Base-by-base conservation (phyloP, 257 asterid species). In the Fraxinus pennsylvanica region DNA sequence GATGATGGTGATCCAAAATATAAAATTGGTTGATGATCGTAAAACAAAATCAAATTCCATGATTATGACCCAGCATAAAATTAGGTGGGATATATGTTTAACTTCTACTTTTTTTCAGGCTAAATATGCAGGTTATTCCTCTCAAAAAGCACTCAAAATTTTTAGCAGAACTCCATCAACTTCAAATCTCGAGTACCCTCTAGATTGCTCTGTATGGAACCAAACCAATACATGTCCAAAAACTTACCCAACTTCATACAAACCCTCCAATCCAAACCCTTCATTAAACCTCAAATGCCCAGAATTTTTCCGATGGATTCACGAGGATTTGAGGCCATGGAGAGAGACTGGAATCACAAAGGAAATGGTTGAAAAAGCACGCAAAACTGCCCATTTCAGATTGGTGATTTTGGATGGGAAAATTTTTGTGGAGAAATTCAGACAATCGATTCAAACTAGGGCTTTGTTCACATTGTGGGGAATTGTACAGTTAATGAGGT, bases 221-320 rank as follows among this genome's bases (percentile, higher is more conserved):
- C 47, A 47, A 68, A 84, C 85, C 86, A 74, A 61, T 38, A 68
- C 86, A 80, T 91, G 96, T 69, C 89, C 92, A 9, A 75, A 52
- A 54, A 82, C 52, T 76, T 83, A 90, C 84, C 93, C 90, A 70
- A 63, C 13, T 7, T 29, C 76, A n/a, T 57, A 72, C 76, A 41
- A 74, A 6, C 74, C 74, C n/a, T 3, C 71, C 8, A 50, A 79
- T n/a, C 78, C 80, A 35, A 75, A 73, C 12, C 35, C 78, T 27
- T 39, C 82, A 66, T 32, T 85, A 43, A 78, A 9, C 17, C 19
- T 89, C 15, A 76, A 84, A 73, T 91, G 96, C 80, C 96, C 96
- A 57, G 94, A 89, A 33, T 89, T 86, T 69, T 91, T 91, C 84
- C 88, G 96, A 83, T 91, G 96, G 96, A 91, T 91, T 21, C 88